Conservation (phyloP, 768 basidiomycete genomes). For the Coprinellus micaceus region DNA sequence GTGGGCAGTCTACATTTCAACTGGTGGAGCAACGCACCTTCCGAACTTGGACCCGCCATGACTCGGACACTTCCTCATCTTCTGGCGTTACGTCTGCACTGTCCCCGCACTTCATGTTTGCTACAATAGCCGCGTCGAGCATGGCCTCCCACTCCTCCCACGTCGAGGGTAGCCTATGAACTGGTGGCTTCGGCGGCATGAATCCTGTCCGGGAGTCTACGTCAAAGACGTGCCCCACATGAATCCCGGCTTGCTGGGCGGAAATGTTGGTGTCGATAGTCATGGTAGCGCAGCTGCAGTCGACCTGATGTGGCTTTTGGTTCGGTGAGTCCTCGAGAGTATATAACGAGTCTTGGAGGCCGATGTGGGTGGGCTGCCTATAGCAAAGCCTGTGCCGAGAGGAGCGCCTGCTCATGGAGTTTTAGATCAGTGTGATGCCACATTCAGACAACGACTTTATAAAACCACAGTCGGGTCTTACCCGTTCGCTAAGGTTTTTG, state of each 20-base stretch:
- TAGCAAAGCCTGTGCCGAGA: constrained; percentile 1
- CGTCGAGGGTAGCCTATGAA: constrained; percentile 51
- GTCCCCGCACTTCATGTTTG: constrained; percentile 58
- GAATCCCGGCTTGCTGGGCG: constrained; percentile 31
- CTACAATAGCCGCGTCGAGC: constrained; percentile 47
- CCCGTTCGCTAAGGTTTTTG: constrained; percentile 15
- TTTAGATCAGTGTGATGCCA: constrained; percentile 3
- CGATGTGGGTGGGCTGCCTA: not conserved
- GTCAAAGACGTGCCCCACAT: constrained; percentile 80
- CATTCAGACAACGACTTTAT: too few species aligned
- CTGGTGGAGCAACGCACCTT: constrained; percentile 34
- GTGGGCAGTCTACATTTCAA: not conserved
- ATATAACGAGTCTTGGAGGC: constrained; percentile 1
- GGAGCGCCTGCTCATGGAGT: not conserved
- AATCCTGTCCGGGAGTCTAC: constrained; percentile 90
- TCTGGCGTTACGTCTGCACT: constrained; percentile 39
- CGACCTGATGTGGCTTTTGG: constrained; percentile 5
- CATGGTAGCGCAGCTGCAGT: not conserved
- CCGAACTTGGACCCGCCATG: constrained; percentile 53
- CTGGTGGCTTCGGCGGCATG: constrained; percentile 77
- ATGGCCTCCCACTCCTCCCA: constrained; percentile 75
- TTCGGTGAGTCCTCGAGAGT: not conserved
- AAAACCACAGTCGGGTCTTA: constrained; percentile 24
- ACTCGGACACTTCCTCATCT: constrained; percentile 41
- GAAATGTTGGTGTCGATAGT: not conserved